phyloP scores from a whole-genome alignment of 2,329 filamentous ascomycete species.

The Curvularia spicifera region DNA sequence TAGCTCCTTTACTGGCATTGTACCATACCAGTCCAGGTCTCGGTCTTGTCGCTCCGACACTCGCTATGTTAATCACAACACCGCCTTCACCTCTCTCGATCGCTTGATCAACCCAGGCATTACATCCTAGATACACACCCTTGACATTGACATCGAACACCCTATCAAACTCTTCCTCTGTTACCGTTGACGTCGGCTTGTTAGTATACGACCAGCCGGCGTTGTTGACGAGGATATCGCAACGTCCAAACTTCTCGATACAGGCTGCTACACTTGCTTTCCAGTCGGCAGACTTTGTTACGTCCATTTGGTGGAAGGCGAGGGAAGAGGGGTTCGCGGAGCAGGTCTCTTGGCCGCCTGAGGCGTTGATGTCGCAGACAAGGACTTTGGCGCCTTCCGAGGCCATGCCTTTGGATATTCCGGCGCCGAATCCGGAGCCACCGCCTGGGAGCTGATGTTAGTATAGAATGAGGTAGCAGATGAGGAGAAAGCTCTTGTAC shows the following conservation, averaged over 20 bases:
- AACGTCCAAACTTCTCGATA: constrained; percentile 59
- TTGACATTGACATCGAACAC: constrained; percentile 74
- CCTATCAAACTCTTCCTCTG: constrained; percentile 69
- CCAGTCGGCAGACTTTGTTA: constrained; percentile 61
- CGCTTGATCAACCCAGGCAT: constrained; percentile 66
- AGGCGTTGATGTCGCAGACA: constrained; percentile 66
- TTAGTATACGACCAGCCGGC: constrained; percentile 63
- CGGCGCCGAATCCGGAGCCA: constrained; percentile 69
- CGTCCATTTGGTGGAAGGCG: constrained; percentile 55
- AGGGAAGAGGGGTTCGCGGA: constrained; percentile 49
- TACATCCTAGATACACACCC: constrained; percentile 66
- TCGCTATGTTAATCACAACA: constrained; percentile 70
- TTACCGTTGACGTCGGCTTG: constrained; percentile 66
- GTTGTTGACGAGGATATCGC: constrained; percentile 68
- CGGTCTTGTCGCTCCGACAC: constrained; percentile 67
- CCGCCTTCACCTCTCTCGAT: constrained; percentile 64
- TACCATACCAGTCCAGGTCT: constrained; percentile 72
- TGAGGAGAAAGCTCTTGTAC: constrained; percentile 30
- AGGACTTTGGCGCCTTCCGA: constrained; percentile 67
- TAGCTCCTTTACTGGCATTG: constrained; percentile 71
- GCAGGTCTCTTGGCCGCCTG: constrained; percentile 59
- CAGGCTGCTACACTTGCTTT: constrained; percentile 61
- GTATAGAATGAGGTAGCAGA: background rate
- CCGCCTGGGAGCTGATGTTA: constrained; percentile 52
- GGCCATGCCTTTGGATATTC: constrained; percentile 65